These are phyloP conservation scores for Rheum nobile DNA, from an alignment of 148 eudicot species.

Conservation along the genomic window DNA sequence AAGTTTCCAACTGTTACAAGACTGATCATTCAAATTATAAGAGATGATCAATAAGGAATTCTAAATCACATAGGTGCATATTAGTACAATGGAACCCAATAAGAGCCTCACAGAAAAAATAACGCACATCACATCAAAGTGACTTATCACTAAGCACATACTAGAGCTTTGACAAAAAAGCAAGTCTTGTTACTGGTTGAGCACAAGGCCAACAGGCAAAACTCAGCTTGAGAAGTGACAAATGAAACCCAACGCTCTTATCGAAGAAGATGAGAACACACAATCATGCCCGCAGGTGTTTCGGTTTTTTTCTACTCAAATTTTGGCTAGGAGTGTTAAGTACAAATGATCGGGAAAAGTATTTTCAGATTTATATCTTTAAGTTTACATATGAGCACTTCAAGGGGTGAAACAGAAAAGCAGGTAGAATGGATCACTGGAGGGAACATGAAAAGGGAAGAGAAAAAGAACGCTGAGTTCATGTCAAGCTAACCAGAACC, in stretches of 20 bases:
- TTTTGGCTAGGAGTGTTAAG: background rate
- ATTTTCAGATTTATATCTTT: background rate
- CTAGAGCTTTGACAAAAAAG: background rate
- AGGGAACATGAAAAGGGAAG: background rate
- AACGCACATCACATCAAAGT: background rate
- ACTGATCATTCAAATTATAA: conserved; percentile 29
- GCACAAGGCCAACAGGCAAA: background rate
- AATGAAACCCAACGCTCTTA: background rate
- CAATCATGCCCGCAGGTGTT: background rate
- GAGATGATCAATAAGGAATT: background rate
- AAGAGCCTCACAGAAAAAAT: background rate
- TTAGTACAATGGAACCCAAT: background rate
- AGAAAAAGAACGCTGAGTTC: background rate
- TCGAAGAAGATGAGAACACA: background rate
- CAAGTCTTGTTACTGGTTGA: background rate
- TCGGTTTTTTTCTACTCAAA: background rate
- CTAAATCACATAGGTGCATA: background rate
- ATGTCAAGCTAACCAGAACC: background rate
- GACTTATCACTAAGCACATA: background rate
- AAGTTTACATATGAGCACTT: background rate
- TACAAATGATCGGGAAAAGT: background rate
- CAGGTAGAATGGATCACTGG: background rate
- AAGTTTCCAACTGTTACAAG: conserved; percentile 87
- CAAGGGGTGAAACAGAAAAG: background rate
- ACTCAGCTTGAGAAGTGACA: background rate